Evolutionary conservation across 2,329 filamentous ascomycete genomes (phyloP).

Genomic region (Colletotrichum destructivum): DNA sequence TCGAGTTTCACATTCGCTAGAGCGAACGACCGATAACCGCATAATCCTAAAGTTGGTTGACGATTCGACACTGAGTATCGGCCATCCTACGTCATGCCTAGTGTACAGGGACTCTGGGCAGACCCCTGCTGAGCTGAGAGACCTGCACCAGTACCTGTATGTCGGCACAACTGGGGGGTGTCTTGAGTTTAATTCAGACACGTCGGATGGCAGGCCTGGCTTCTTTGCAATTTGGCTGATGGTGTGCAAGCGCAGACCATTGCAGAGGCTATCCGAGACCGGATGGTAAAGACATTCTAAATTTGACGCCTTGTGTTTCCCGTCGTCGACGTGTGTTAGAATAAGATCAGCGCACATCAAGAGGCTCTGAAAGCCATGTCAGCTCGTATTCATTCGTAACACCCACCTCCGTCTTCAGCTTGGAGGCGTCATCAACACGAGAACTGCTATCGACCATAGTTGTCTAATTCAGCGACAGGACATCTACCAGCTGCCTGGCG

Average conservation of each 20-base stretch:
- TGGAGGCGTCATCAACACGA: background rate
- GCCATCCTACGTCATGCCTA: slow-evolving; percentile 31
- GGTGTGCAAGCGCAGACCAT: background rate
- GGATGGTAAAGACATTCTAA: background rate
- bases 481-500: background rate
- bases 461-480: background rate
- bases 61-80: slow-evolving; percentile 2
- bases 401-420: background rate
- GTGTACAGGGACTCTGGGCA: slow-evolving; percentile 3
- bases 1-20: background rate
- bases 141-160: slow-evolving; percentile 10
- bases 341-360: slow-evolving; percentile 18
- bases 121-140: slow-evolving; percentile 24
- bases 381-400: slow-evolving; percentile 9
- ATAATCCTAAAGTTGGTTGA: background rate
- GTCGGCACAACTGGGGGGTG: background rate
- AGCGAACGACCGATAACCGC: background rate
- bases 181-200: background rate
- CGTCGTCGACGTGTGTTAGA: slow-evolving; percentile 15
- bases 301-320: background rate
- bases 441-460: background rate
- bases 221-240: background rate
- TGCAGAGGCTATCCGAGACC: slow-evolving; percentile 3
- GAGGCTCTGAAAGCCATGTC: background rate
- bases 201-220: slow-evolving; percentile 11